Base-by-base conservation (phyloP, 805 yeast species). In the Candida hungchunana region DNA sequence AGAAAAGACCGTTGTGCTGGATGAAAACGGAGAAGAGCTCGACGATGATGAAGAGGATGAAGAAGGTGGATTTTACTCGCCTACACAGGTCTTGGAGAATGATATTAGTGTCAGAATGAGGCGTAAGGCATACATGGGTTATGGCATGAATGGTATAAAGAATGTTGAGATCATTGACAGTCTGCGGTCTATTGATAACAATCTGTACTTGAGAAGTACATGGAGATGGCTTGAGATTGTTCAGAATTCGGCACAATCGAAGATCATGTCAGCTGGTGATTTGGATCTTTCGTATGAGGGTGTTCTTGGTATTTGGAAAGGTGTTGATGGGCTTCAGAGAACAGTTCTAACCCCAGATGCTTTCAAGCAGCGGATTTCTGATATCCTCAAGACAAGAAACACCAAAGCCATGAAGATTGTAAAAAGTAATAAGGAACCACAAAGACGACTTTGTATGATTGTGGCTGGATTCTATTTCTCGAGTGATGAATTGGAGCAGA, bases 171-270 rank as follows among this genome's bases (percentile, higher is more conserved):
- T 84, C 18, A 62, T 79, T 25, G 85, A 75, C 43, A 64, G 63
- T 19, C 55, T 77, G 22, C 70, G 67, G 36, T 56, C 77, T 17
- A 73, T 73, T 34, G 75, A 78, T 30, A 71, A 60, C 37, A 67
- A 66, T 34, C 62, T 64, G n/a, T 82, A 75, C 43, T 62, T 82
- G 32, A 66, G 82, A 42, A 81, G 85, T 48, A 82, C 95, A 0
- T 90, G 97, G 97, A 79, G 82, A 53, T 90, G 97, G 97, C 62
- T 90, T 21, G 73, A 77, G 2, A 73, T 84, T 33, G 86, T 94
- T 0, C 71, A 75, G 36, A 75, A 73, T 27, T 69, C 84, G 2
- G 77, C 77, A 4, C 71, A 70, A 14, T 73, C 78, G 32, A 82
- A 85, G 0, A 64, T 80, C 2, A 81, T 85, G 82, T 64, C 75